phyloP scores from a whole-genome alignment of 768 basidiomycete genomes.

The Boletus eberwhitei region DNA sequence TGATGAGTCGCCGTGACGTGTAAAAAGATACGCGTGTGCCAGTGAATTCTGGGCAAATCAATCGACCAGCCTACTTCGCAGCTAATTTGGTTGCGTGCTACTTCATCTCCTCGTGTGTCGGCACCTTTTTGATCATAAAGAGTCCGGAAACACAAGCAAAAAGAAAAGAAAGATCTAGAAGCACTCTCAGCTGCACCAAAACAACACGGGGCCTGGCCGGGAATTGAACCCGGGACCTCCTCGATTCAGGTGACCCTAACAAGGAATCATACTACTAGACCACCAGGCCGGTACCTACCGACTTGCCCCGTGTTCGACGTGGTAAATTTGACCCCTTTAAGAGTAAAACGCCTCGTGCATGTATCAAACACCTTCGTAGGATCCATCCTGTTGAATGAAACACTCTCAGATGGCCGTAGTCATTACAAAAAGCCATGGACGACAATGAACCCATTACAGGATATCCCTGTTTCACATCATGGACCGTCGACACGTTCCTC shows the following conservation, averaged over 20 bases:
- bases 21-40: constrained; percentile 34
- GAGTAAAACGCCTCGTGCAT: not conserved
- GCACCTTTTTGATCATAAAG: constrained; percentile 30
- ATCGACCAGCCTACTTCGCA: constrained; percentile 18
- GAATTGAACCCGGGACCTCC: constrained; percentile 90
- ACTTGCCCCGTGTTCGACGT: not conserved
- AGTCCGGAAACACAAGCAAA: constrained; percentile 3
- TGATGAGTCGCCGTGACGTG: constrained; percentile 40
- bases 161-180: not conserved
- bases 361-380: constrained; percentile 39
- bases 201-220: constrained; percentile 57
- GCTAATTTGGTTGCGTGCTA: constrained; percentile 20
- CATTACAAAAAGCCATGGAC: not conserved
- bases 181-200: constrained; percentile 1
- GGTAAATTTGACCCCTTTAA: not conserved
- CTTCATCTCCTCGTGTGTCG: constrained; percentile 20
- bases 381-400: constrained; percentile 14
- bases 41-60: constrained; percentile 18
- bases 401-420: not conserved
- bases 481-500: not conserved
- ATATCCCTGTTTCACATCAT: not conserved
- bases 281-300: constrained; percentile 42
- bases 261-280: constrained; percentile 68
- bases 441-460: not conserved
- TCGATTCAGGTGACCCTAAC: constrained; percentile 48